Conservation (phyloP, 2,329 filamentous ascomycete species). For the Ceratocystis destructans region DNA sequence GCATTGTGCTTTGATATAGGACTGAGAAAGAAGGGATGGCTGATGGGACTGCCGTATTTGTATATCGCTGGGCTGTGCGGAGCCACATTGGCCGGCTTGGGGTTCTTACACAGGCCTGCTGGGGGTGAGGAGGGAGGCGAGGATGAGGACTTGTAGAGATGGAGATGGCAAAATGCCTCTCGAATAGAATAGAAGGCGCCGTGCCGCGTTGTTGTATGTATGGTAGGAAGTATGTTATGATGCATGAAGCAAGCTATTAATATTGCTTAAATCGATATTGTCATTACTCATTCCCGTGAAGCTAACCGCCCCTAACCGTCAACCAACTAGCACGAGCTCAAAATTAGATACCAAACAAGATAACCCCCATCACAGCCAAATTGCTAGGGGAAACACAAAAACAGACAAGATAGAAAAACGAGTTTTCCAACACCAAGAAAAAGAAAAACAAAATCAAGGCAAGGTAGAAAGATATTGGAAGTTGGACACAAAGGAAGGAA, state of each 20-base stretch:
- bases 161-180: neutral
- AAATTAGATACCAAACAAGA: no score
- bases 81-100: conserved; percentile 24
- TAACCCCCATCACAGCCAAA: no score
- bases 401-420: neutral
- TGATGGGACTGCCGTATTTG: conserved; percentile 31
- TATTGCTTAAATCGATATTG: neutral
- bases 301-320: neutral
- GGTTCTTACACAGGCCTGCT: conserved; percentile 26
- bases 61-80: conserved; percentile 27
- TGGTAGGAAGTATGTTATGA: neutral
- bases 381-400: neutral
- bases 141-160: conserved; percentile 20
- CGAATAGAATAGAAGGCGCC: neutral
- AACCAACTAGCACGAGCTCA: no score
- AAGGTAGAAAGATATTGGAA: neutral
- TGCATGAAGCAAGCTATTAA: neutral
- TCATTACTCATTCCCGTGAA: conserved; percentile 1
- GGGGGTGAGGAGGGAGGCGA: conserved; percentile 16
- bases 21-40: conserved; percentile 26
- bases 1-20: conserved; percentile 30
- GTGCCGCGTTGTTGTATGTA: no score
- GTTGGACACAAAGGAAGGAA: neutral
- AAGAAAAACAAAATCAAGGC: neutral
- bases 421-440: neutral